A percentile compares a stretch with the other conserved stretches of the same genome.
phyloP scores from a whole-genome alignment of 2,329 filamentous ascomycete genomes.

The Colletotrichum endophyticum region DNA sequence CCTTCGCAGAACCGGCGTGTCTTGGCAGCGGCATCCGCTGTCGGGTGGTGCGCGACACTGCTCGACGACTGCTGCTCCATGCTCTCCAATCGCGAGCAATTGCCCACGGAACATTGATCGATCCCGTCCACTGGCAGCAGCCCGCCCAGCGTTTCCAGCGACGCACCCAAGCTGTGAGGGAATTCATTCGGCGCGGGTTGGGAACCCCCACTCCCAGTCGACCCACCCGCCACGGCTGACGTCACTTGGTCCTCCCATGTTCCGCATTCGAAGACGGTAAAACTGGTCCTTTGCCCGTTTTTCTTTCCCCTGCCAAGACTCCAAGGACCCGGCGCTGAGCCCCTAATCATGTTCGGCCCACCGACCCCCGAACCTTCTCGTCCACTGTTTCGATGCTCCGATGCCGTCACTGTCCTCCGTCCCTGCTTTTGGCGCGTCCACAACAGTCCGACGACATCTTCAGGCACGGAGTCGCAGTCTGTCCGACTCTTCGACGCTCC shows the following conservation, averaged over 20 bases:
- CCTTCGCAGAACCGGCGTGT: conserved; percentile 2
- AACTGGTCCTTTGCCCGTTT: conserved; percentile 6
- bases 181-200: background rate
- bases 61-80: background rate
- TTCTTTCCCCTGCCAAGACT: conserved; percentile 17
- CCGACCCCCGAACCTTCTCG: conserved; percentile 8
- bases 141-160: background rate
- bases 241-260: conserved; percentile 2
- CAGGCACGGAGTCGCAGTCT: conserved; percentile 1
- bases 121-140: background rate
- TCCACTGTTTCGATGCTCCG: background rate
- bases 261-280: conserved; percentile 3
- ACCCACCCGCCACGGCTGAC: conserved; percentile 1
- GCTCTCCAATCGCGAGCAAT: background rate
- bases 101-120: background rate
- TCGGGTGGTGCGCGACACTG: background rate
- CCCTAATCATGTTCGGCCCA: conserved; percentile 15
- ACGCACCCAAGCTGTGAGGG: background rate
- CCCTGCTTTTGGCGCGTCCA: conserved; percentile 1
- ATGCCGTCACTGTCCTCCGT: conserved; percentile 15
- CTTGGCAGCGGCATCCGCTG: background rate
- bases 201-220: conserved; percentile 5
- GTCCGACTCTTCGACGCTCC: background rate
- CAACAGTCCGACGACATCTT: background rate
- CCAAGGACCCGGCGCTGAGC: conserved; percentile 2